Evolutionary conservation across 495 filamentous ascomycete genomes (phyloP), one percentile per base, ranked within the genome.

Genomic region (Trichocladium antarcticum): DNA sequence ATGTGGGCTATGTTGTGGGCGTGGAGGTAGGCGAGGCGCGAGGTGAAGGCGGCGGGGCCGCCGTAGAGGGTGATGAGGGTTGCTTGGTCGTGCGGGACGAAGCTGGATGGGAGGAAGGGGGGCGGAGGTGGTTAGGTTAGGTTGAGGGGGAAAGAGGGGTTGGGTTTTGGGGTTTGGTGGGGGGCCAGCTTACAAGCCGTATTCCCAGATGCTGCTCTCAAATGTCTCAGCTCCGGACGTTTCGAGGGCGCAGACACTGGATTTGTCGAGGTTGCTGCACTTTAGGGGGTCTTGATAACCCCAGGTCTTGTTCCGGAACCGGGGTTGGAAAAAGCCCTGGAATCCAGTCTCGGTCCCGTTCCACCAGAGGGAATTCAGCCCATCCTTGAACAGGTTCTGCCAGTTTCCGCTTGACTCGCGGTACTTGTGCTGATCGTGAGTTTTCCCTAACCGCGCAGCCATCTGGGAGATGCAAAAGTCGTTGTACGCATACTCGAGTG

Each of bases 401-500:
- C 84, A 88, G 58, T 85, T 84, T 3, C 61, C 67, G 45, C 79
- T 78, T 0, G 81, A 74, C 16, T 62, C 58, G 5, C 74, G 63
- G 49, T 85, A 86, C 59, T 83, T 85, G 35, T 79, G 73, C 14
- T 69, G 66, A 48, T 84, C 80, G 7, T 49, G 57, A 0, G 63
- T 49, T 24, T 79, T 74, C 2, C 74, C 77, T 37, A 84, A 63
- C 0, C 62, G 66, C 16, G 73, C 62, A 3, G 77, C 81, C 57
- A 87, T 76, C 49, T 80, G 71, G 1, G 82, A 67, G 48, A 87
- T 83, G 48, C 76, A 79, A 56, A 83, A 89, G 61, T 89, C 84
- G 52, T 87, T 81, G 59, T 88, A 87, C 6, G 79, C 74, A 63
- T 89, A 88, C 57, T 88, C 84, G 0, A 88, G 72, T 0, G 83